Base-by-base conservation (phyloP, 2,329 filamentous ascomycete genomes). In the Sporothrix euskadiensis region DNA sequence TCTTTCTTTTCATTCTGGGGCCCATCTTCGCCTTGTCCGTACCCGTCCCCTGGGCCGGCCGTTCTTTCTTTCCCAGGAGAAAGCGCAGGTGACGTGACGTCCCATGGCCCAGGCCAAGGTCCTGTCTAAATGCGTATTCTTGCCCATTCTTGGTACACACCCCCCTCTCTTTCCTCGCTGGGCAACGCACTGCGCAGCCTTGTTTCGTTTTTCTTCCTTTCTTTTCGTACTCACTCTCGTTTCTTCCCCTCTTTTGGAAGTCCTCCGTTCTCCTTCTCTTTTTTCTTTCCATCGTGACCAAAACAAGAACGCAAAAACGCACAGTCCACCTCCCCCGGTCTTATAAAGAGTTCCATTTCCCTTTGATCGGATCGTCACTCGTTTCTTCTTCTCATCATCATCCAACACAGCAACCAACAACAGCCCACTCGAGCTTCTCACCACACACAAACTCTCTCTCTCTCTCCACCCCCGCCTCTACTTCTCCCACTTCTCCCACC, bases 41-140 rank as follows among this genome's bases (percentile, higher is more conserved):
- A 65, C n/a, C 35, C 59, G 35, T 35, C 22, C 61, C 39, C 61
- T 66, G 61, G 61, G 22, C 35, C 22, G 35, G n/a, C 44, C 68
- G n/a, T 41, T 70, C 63, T 69, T 59, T 72, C 59, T 59, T 72
- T 47, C 41, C 54, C 32, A 9, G 3, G 49, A 26, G 14, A 16
- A n/a, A n/a, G 44, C 44, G 30, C 47, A 69, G 66, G 66, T 71
- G 54, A 71, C 69, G 69, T 61, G 70, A 65, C 56, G 52, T 71
- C 39, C 57, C 39, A 47, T 35, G 56, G 35, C 59, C 44, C 26
- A 52, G 30, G 65, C 19, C 65, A 41, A 39, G 35, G 19, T 14
- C 10, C 61, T 49, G 39, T 22, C n/a, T n/a, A n/a, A n/a, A n/a
- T n/a, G n/a, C n/a, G 1, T 41, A 19, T 14, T 44, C 12, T 65